Evolutionary conservation across 768 basidiomycete species (phyloP).

Genomic region (Boletus patriciae): DNA sequence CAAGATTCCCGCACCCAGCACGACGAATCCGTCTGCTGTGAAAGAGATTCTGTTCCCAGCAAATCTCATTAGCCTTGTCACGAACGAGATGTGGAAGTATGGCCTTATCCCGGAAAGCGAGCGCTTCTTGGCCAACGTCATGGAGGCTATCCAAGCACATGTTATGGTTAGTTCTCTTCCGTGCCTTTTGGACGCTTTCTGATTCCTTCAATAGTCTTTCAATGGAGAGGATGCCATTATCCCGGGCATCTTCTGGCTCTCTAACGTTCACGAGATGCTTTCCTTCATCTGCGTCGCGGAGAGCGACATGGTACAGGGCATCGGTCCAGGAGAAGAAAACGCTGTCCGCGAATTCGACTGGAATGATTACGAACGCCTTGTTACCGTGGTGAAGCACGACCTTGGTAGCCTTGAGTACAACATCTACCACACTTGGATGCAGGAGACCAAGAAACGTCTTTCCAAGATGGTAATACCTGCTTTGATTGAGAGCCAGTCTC

Average conservation of each 20-base stretch:
- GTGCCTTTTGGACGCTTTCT: slow-evolving; percentile 1
- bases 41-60: slow-evolving; percentile 99
- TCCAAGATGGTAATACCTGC: slow-evolving; percentile 99
- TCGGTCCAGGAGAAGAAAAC: slow-evolving; percentile 93
- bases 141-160: slow-evolving; percentile 96
- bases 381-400: slow-evolving; percentile 98
- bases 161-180: slow-evolving; percentile 79
- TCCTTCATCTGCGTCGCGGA: slow-evolving; percentile 99
- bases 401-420: slow-evolving; percentile 98
- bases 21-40: slow-evolving; percentile 87
- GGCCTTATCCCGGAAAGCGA: slow-evolving; percentile 96
- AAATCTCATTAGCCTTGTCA: slow-evolving; percentile 93
- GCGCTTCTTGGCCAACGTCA: slow-evolving; percentile 96
- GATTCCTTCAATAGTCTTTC: slow-evolving; percentile 60
- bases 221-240: slow-evolving; percentile 91
- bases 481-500: slow-evolving; percentile 93
- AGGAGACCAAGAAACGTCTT: slow-evolving; percentile 94
- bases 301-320: slow-evolving; percentile 96
- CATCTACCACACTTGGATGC: slow-evolving; percentile 99
- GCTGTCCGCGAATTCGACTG: slow-evolving; percentile 92
- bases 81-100: slow-evolving; percentile 99
- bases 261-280: slow-evolving; percentile 98
- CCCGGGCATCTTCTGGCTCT: slow-evolving; percentile 99
- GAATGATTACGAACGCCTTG: slow-evolving; percentile 94
- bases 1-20: slow-evolving; percentile 89